Evolutionary conservation across 805 yeast genomes (phyloP), one percentile per base, ranked within the genome.

Genomic region (Lachancea waltii): DNA sequence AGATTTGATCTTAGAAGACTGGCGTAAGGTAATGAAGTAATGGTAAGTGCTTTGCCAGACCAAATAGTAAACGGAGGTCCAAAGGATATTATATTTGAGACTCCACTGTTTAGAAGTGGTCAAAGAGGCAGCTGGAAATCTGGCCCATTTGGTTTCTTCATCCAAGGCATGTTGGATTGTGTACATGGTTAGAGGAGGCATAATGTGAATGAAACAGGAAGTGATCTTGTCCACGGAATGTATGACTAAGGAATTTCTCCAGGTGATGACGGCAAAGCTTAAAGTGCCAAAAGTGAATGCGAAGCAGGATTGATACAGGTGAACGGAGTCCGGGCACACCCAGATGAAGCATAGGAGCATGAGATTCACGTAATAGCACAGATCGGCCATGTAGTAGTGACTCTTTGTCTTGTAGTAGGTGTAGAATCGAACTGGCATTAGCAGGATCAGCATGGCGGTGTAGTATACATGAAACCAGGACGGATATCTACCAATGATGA

Each of bases 191-290:
- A 80, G 74, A 0, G 96, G 95, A 1, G 98, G 98, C 64, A 85
- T 72, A 10, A 92, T 69, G 56, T 90, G 98, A 46, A 90, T 90
- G 51, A 86, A 83, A 2, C 95, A 79, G 15, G 90, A 79, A 2
- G 97, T 92, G 11, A 89, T 85, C 60, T 90, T 90, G 48, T 90
- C 98, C 43, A 90, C 73, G 9, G 90, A 80, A 56, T 90, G 98
- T 33, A 90, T 68, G 7, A 90, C 97, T 39, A 90, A 68, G 5
- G 96, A 87, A 58, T 90, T 90, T 49, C 95, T 71, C 98, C 97
- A 90, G 0, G 96, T 85, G 30, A 90, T 79, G 16, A 90, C 95
- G 0, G 97, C 97, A 73, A 85, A 89, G 5, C 95, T 75, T 40
- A 90, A 63, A 0, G 97, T 85, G 1, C 97, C 98, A 64, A 82